A percentile compares a stretch with the other conserved stretches of the same genome.
Conservation (phyloP, 2,329 filamentous ascomycete genomes). For the Aureobasidium lini region DNA sequence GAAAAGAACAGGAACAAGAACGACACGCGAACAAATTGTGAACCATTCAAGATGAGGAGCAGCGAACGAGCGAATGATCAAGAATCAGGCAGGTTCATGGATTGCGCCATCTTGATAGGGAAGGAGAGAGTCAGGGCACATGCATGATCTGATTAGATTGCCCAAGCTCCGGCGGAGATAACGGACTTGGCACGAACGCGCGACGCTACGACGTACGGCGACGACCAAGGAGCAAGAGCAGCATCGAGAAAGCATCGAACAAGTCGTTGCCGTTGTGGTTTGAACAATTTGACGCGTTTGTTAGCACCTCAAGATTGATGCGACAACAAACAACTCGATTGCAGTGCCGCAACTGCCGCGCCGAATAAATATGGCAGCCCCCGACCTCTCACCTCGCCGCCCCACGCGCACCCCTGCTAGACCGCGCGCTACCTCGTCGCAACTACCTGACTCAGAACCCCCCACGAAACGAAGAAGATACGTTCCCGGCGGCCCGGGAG, state of each 20-base stretch:
- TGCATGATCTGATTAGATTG: neutral
- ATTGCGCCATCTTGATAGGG: slow-evolving; percentile 8
- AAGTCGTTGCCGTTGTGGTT: neutral
- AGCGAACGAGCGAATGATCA: neutral
- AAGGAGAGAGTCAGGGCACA: neutral
- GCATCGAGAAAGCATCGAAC: neutral
- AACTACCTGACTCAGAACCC: slow-evolving; percentile 33
- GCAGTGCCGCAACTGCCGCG: slow-evolving; percentile 7
- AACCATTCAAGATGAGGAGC: no score
- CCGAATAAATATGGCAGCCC: slow-evolving; percentile 21
- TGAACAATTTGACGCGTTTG: neutral
- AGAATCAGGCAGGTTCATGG: neutral
- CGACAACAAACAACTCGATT: neutral
- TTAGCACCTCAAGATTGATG: neutral
- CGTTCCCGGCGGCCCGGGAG: slow-evolving; percentile 77
- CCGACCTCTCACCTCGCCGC: slow-evolving; percentile 21
- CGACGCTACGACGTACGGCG: neutral
- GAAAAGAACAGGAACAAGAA: neutral
- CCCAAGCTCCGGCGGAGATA: neutral
- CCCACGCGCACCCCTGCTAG: slow-evolving; percentile 25
- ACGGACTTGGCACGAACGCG: neutral
- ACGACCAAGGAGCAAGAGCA: neutral
- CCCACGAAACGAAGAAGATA: slow-evolving; percentile 50
- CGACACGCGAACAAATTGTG: no score
- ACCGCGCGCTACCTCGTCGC: slow-evolving; percentile 20